phyloP scores from a whole-genome alignment of 257 asterid genomes.

The Mitragyna speciosa region DNA sequence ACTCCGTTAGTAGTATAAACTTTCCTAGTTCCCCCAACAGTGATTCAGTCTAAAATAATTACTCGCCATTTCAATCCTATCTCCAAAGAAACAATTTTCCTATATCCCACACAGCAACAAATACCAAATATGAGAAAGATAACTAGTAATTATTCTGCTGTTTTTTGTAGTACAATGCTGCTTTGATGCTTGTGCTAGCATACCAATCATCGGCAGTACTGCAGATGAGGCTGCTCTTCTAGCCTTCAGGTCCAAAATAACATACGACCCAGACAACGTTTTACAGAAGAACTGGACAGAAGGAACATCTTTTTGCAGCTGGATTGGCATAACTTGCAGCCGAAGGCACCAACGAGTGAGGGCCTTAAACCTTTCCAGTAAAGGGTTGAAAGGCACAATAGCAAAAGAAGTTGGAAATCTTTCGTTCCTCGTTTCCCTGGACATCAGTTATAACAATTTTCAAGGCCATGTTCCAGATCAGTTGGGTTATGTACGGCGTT shows the following conservation, averaged over 20 bases:
- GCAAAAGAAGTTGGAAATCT: not conserved
- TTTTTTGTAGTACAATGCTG: too few relatives aligned
- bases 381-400: conserved; percentile 1
- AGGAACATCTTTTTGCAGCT: conserved; percentile 1
- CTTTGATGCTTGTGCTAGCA: too few relatives aligned
- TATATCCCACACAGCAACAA: too few relatives aligned
- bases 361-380: conserved; percentile 7
- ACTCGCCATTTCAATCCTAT: too few relatives aligned
- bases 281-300: conserved; percentile 3
- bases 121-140: too few relatives aligned
- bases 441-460: not conserved
- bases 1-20: too few relatives aligned
- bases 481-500: too few relatives aligned
- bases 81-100: too few relatives aligned
- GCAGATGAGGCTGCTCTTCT: conserved; percentile 1
- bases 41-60: too few relatives aligned
- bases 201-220: not conserved
- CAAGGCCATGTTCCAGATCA: not conserved
- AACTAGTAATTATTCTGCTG: too few relatives aligned
- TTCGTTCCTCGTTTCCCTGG: not conserved
- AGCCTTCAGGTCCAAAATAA: not conserved
- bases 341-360: conserved; percentile 1
- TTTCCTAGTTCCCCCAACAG: too few relatives aligned
- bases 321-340: conserved; percentile 19
- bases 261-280: not conserved